Evolutionary conservation across 139 green algal genomes (phyloP).

Genomic region (Closterium sp.): DNA sequence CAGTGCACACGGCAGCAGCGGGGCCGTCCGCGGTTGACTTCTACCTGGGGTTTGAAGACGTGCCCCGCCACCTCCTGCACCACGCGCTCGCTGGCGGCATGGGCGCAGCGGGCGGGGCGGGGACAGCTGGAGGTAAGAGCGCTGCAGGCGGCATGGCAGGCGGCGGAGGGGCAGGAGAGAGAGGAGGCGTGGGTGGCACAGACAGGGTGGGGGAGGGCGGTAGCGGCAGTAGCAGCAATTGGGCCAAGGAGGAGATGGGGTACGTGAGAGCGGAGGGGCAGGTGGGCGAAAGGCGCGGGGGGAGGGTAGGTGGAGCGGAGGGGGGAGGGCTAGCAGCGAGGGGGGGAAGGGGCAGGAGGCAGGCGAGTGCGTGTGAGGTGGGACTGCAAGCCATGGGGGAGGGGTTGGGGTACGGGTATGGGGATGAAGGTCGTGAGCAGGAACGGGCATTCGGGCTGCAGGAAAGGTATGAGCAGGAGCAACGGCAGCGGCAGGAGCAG

Average conservation of each 20-base stretch:
- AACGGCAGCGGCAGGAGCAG: background rate
- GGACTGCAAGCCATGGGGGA: background rate
- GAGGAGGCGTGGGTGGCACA: no score
- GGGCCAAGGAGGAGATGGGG: background rate
- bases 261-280: background rate
- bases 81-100: background rate
- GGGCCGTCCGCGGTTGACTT: background rate
- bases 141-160: background rate
- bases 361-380: background rate
- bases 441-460: background rate
- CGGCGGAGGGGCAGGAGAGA: background rate
- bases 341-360: background rate
- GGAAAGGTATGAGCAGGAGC: background rate
- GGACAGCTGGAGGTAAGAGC: no score
- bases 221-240: background rate
- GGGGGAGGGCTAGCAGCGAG: background rate
- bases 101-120: background rate
- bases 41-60: background rate
- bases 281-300: background rate
- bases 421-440: background rate
- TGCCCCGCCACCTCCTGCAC: background rate
- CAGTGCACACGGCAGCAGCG: background rate
- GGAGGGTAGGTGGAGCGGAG: background rate
- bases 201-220: background rate
- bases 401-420: background rate